Conservation (phyloP, 441 rosid species). For the Corymbia citriodora region DNA sequence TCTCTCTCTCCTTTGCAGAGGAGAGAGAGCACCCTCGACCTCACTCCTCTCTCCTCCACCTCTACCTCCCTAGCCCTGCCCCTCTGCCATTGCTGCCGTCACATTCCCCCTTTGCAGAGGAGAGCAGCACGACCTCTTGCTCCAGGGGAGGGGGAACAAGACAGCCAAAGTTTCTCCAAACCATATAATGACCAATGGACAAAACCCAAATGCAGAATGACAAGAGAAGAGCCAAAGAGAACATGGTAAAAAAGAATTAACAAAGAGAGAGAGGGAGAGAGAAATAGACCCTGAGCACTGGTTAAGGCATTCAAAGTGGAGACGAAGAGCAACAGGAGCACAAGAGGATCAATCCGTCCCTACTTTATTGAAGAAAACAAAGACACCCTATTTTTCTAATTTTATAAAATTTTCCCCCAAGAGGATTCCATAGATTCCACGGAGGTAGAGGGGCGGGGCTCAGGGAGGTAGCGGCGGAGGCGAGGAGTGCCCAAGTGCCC, state of each 20-base stretch:
- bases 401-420: not conserved
- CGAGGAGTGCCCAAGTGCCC: too few species aligned
- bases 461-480: too few species aligned
- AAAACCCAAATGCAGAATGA: not conserved
- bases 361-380: not conserved
- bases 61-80: too few species aligned
- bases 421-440: not conserved
- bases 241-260: not conserved
- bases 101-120: too few species aligned
- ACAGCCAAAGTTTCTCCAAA: not conserved
- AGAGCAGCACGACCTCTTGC: too few species aligned
- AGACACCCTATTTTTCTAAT: not conserved
- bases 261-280: not conserved
- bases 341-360: conserved; percentile 56
- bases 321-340: conserved; percentile 67
- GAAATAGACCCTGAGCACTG: conserved; percentile 62
- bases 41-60: too few species aligned
- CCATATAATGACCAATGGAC: too few species aligned
- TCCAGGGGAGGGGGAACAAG: too few species aligned
- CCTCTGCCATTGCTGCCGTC: too few species aligned
- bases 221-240: not conserved
- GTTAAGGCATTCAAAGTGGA: conserved; percentile 64
- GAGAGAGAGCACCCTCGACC: too few species aligned
- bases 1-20: too few species aligned
- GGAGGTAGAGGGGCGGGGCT: too few species aligned